phyloP scores from a whole-genome alignment of 2,329 filamentous ascomycete genomes.

The Nemania diffusa region DNA sequence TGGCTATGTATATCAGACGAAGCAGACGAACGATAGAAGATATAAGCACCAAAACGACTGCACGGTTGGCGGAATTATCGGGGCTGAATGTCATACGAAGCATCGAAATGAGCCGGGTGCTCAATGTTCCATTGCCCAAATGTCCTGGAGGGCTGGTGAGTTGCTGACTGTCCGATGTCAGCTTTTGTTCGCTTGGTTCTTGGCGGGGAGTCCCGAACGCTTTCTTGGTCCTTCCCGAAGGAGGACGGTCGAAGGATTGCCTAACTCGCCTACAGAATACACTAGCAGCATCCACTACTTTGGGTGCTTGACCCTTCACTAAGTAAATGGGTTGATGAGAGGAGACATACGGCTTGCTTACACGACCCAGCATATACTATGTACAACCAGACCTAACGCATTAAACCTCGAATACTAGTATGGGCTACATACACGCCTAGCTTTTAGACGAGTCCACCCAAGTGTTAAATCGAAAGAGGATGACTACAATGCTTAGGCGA shows the following conservation, averaged over 20 bases:
- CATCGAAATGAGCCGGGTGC: background rate
- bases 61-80: slow-evolving; percentile 1
- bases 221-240: background rate
- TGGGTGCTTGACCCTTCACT: background rate
- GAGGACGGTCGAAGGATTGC: slow-evolving; percentile 7
- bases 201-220: slow-evolving; percentile 11
- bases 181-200: slow-evolving; percentile 24
- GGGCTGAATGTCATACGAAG: slow-evolving; percentile 4
- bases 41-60: background rate
- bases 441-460: background rate
- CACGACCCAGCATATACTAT: background rate
- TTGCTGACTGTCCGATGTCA: slow-evolving; percentile 32
- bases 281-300: background rate
- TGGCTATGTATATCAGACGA: too few relatives aligned
- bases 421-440: background rate
- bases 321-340: background rate
- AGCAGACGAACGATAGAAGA: background rate
- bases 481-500: slow-evolving; percentile 25
- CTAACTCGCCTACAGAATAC: slow-evolving; percentile 7
- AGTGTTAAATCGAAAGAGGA: slow-evolving; percentile 16
- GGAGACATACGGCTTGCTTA: background rate
- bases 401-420: background rate
- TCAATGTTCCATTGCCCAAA: background rate
- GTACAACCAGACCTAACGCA: slow-evolving; percentile 9
- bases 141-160: background rate